Evolutionary conservation across 129 eudicot species (phyloP), one percentile per base, ranked within the genome.

Genomic region (Glebionis coronaria): DNA sequence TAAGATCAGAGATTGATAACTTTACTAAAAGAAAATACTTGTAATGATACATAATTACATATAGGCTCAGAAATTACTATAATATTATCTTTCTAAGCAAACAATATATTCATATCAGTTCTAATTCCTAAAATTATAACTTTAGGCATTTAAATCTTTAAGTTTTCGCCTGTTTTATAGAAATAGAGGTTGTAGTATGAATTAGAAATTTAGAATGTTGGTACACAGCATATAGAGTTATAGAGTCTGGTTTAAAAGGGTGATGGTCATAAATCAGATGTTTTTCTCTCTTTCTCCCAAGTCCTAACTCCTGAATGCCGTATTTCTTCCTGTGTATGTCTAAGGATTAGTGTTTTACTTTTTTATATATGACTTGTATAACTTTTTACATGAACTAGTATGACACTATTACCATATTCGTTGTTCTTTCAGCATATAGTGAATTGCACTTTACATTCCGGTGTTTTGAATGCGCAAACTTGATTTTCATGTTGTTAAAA

Each of bases 181-280:
- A 12, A 23, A 56, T 56, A 21, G 29, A 56, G 29, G 62, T 10
- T 1, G 62, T 56, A 21, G 13, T 11, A 19, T 18, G 23, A 18
- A 21, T 55, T 55, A 9, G 29, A 1, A 46, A 3, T 5, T n/a
- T 46, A 1, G 19, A 28, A 2, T n/a, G 19, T 3, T 12, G 27
- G 44, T 38, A 20, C 45, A 64, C 3, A 64, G 19, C 56, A 44
- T 44, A 64, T 64, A 54, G 12, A 63, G 12, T 11, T 44, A 64
- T 64, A 54, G 12, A 63, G 12, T 11, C 21, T 16, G 20, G 52
- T 20, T 63, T 49, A 7, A 16, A 55, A 55, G 10, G 51, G 47
- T 8, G n/a, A 16, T 38, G 40, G 18, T 61, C 51, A 40, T 16
- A 62, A 7, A 62, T 18, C 1, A 18, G 2, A 4, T 16, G 10